Base-by-base conservation (phyloP, 2,329 filamentous ascomycete genomes). In the Alternaria triticina region DNA sequence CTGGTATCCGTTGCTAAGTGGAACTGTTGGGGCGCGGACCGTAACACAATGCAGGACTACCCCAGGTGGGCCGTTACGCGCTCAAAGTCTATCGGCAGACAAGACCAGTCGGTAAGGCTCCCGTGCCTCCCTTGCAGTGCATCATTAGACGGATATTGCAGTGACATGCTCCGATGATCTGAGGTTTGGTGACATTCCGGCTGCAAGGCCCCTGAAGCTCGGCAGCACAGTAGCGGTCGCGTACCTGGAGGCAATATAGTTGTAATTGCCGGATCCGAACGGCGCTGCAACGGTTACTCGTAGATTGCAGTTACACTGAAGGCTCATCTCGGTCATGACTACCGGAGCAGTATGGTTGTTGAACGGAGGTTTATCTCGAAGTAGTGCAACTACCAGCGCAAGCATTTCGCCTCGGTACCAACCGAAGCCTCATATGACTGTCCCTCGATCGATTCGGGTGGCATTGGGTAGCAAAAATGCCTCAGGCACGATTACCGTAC, bases 21-120 rank as follows among this genome's bases (percentile, higher is more conserved):
- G 64, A 67, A 77, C 72, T 76, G 73, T 77, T 77, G 75, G 66
- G 70, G 59, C 59, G 59, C 65, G 65, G 46, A 45, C 62, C 54
- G 74, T 77, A 59, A 54, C 67, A 75, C 73, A 66, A 63, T 62
- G 68, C 68, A 69, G 52, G 61, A 66, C 67, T 66, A 62, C 51
- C 61, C 57, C 57, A 54, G 66, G 60, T 52, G 61, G 47, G 52
- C 46, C 28, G 60, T 67, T 66, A 59, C 55, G 50, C 61, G 60
- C 61, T 60, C 47, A 59, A 28, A 33, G 23, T 58, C 56, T 62
- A 51, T 61, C 44, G 57, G 62, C 56, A 59, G 55, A 61, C 59
- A 59, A 62, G 58, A 66, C 64, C 49, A 64, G 30, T 64, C 68
- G 69, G 65, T 56, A 66, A 20, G 62, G 62, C 13, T 62, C 59